Evolutionary conservation across 306 rosid genomes (phyloP).

Genomic region (Fragaria nilgerrensis): DNA sequence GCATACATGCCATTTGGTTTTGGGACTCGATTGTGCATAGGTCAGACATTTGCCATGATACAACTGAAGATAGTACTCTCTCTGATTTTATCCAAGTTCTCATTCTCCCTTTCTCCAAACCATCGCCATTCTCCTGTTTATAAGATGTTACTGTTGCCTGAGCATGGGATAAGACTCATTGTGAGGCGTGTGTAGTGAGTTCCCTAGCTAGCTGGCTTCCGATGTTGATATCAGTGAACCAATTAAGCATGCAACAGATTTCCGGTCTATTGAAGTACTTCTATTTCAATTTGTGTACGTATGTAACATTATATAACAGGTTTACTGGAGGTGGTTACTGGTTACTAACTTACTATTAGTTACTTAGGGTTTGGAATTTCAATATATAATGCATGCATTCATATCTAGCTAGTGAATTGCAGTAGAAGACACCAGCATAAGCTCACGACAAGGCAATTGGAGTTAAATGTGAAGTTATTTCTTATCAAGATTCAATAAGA

Average conservation of each 20-base stretch:
- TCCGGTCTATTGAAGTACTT: too few species aligned
- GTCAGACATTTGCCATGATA: conserved; percentile 14
- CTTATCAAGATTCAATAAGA: too few species aligned
- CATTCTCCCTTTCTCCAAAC: conserved; percentile 14
- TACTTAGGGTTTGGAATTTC: too few species aligned
- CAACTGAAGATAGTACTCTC: conserved; percentile 17
- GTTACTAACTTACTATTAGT: too few species aligned
- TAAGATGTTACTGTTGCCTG: conserved; percentile 4
- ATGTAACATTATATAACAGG: too few species aligned
- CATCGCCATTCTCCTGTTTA: conserved; percentile 10
- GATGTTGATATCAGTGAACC: too few species aligned
- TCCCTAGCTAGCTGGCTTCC: background rate
- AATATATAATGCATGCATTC: background rate
- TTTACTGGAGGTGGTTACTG: too few species aligned
- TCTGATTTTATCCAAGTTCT: background rate
- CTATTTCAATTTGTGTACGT: too few species aligned
- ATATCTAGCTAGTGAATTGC: background rate
- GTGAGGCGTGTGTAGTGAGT: background rate
- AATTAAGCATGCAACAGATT: too few species aligned
- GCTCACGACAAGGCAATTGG: background rate
- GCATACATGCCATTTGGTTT: conserved; percentile 18
- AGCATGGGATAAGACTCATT: conserved; percentile 7
- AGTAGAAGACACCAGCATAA: background rate
- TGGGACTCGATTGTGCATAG: conserved; percentile 15
- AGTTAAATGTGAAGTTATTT: too few species aligned